phyloP scores from a whole-genome alignment of 1,139 yeast species.

The Nadsonia starkeyi-henricii region DNA sequence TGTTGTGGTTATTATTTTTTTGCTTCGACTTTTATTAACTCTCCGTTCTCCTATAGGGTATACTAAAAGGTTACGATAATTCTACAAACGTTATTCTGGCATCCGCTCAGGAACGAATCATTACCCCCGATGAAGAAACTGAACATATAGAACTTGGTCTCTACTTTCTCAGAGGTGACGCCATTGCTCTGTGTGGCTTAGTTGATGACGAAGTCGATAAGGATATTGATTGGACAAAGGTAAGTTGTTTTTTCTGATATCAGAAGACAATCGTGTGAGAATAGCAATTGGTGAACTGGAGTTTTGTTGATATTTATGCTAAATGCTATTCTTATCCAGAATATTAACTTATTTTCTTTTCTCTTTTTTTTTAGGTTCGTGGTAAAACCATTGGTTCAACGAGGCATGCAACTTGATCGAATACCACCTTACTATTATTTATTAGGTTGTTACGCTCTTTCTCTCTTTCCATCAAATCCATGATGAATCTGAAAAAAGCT shows the following conservation, averaged over 20 bases:
- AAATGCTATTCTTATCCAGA: not conserved
- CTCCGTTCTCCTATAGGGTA: slow-evolving; percentile 32
- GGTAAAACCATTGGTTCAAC: slow-evolving; percentile 18
- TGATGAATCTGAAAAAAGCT: no score
- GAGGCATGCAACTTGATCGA: slow-evolving; percentile 15
- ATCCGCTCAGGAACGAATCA: slow-evolving; percentile 40
- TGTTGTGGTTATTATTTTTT: no score
- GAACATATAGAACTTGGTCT: slow-evolving; percentile 47
- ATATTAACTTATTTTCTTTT: not conserved
- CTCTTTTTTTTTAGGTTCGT: slow-evolving; percentile 12
- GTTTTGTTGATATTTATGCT: not conserved
- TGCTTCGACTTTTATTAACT: slow-evolving; percentile 8
- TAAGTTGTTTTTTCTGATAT: slow-evolving; percentile 16
- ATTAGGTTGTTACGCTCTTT: no score
- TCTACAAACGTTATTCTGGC: slow-evolving; percentile 59
- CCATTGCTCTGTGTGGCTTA: slow-evolving; percentile 64
- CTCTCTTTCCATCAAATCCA: no score
- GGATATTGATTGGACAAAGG: slow-evolving; percentile 43
- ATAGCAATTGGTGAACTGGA: slow-evolving; percentile 4
- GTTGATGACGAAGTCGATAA: slow-evolving; percentile 41
- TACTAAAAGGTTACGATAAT: slow-evolving; percentile 68
- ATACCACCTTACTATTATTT: no score
- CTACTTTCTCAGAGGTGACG: slow-evolving; percentile 67
- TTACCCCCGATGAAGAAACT: slow-evolving; percentile 31
- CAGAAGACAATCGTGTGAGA: not conserved